These are phyloP conservation scores for Royoungia palumana DNA, from an alignment of 768 basidiomycete species.

Conservation along the genomic window DNA sequence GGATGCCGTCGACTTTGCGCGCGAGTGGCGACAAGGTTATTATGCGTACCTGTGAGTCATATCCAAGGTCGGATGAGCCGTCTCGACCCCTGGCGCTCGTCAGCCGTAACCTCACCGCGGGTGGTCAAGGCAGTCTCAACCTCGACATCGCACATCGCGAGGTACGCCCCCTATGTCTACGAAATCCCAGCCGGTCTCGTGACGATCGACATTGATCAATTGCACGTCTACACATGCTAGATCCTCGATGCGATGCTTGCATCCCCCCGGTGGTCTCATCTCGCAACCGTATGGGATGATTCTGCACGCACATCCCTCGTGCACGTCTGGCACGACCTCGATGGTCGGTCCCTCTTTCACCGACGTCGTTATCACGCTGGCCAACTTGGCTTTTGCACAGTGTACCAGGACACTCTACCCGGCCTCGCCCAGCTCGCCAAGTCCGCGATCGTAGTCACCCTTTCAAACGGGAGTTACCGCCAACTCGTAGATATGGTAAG, in stretches of 20 bases:
- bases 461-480: constrained; percentile 65
- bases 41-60: constrained; percentile 19
- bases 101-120: constrained; percentile 43
- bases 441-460: constrained; percentile 44
- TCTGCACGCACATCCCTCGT: constrained; percentile 43
- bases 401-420: constrained; percentile 52
- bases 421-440: constrained; percentile 53
- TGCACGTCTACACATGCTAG: constrained; percentile 28
- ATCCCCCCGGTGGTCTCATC: constrained; percentile 45
- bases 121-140: constrained; percentile 46
- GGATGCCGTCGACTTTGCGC: constrained; percentile 40
- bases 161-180: no score
- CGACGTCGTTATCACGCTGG: no score
- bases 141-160: constrained; percentile 57
- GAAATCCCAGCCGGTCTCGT: no score
- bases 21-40: constrained; percentile 58
- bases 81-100: no score
- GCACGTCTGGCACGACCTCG: constrained; percentile 57
- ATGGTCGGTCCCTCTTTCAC: constrained; percentile 34
- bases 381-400: constrained; percentile 27
- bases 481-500: constrained; percentile 59
- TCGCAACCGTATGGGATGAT: constrained; percentile 46
- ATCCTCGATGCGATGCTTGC: constrained; percentile 55
- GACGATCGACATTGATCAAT: background rate
- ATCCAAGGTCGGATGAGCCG: background rate